Conservation (phyloP, 805 yeast genomes). For the Kodamaea nitidulidarum region DNA sequence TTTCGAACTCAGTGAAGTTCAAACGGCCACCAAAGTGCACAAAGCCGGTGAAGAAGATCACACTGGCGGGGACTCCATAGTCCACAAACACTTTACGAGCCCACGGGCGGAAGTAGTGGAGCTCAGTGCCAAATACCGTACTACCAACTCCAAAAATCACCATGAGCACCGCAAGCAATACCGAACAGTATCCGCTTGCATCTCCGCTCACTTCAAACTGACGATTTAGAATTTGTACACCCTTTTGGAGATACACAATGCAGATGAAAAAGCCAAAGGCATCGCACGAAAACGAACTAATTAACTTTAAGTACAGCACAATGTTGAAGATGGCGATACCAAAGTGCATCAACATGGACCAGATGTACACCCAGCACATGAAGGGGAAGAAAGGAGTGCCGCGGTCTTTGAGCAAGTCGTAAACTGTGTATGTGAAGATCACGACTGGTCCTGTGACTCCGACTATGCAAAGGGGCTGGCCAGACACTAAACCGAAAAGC, state of each 20-base stretch:
- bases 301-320: conserved; percentile 62
- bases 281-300: conserved; percentile 83
- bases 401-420: conserved; percentile 57
- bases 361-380: conserved; percentile 92
- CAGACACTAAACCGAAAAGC: conserved; percentile 78
- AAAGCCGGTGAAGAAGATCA: conserved; percentile 88
- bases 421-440: conserved; percentile 88
- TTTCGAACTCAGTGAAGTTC: conserved; percentile 50
- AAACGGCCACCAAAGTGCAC: conserved; percentile 86
- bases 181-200: conserved; percentile 66
- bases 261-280: conserved; percentile 91
- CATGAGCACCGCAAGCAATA: conserved; percentile 72
- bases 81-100: conserved; percentile 73
- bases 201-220: conserved; percentile 52
- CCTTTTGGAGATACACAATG: conserved; percentile 84
- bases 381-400: conserved; percentile 71
- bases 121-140: conserved; percentile 52
- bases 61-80: conserved; percentile 79
- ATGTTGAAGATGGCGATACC: conserved; percentile 65
- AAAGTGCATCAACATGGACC: conserved; percentile 84
- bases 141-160: conserved; percentile 68
- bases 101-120: conserved; percentile 57
- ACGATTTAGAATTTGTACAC: conserved; percentile 70
- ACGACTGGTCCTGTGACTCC: conserved; percentile 97
- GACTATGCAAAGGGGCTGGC: conserved; percentile 91